phyloP scores from a whole-genome alignment of 192 early-diverging fungal genomes.

The Rhizoclosmatium globosum region DNA sequence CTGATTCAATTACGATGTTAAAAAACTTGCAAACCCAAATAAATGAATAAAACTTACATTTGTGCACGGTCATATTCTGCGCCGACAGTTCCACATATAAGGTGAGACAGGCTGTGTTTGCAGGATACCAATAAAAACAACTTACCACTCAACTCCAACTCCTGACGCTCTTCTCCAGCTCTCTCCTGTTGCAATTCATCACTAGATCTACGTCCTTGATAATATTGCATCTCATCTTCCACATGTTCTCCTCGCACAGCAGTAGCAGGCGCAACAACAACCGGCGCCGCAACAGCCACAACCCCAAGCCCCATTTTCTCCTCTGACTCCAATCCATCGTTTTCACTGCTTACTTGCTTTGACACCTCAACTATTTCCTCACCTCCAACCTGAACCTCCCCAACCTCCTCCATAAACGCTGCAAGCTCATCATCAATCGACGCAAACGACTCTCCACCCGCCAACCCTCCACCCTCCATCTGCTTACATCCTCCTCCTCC shows the following conservation, averaged over 20 bases:
- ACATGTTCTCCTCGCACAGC: no score
- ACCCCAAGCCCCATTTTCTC: constrained; percentile 7
- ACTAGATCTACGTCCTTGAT: no score
- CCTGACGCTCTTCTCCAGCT: no score
- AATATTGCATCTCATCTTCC: no score
- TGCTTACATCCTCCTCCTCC: constrained; percentile 21
- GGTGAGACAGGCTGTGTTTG: no score
- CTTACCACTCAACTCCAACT: no score
- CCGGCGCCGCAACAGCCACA: no score
- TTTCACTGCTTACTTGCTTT: not conserved
- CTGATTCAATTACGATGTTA: no score
- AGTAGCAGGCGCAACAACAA: no score
- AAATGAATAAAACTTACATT: not conserved
- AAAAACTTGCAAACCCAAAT: no score
- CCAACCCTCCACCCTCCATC: not conserved
- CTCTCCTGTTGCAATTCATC: no score
- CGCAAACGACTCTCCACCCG: not conserved
- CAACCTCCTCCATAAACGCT: constrained; percentile 67
- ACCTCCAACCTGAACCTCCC: constrained; percentile 20
- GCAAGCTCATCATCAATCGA: constrained; percentile 65
- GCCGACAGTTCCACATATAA: not conserved
- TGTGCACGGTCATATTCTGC: not conserved
- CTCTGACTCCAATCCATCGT: not conserved
- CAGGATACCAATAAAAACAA: no score
- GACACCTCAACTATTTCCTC: not conserved